phyloP scores from a whole-genome alignment of 768 basidiomycete genomes.

The Lenzites betulinus region DNA sequence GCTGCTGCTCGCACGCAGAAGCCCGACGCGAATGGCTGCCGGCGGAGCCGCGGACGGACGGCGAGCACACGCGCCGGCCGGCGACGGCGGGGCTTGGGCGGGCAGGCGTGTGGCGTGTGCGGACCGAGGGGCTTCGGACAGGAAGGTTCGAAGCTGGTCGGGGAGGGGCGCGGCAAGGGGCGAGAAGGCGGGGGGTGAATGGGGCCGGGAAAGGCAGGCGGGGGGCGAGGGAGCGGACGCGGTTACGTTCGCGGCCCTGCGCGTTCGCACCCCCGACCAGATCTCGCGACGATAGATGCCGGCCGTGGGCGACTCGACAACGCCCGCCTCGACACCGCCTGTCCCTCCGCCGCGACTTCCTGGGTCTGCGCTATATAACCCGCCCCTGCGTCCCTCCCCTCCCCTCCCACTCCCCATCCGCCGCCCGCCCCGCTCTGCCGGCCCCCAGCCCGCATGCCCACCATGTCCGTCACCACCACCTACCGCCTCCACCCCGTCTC shows the following conservation, averaged over 20 bases:
- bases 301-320: background rate
- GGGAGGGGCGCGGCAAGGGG: conserved; percentile 11
- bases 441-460: conserved; percentile 1
- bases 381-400: background rate
- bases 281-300: conserved; percentile 7
- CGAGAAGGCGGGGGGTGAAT: conserved; percentile 2
- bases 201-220: background rate
- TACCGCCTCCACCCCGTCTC: conserved; percentile 63
- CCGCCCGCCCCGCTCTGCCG: conserved; percentile 3
- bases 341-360: too few relatives aligned
- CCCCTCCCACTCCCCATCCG: conserved; percentile 8
- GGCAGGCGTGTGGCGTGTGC: conserved; percentile 12
- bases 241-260: conserved; percentile 1
- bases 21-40: background rate
- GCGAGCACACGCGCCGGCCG: too few relatives aligned
- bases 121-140: conserved; percentile 16
- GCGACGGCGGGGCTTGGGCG: conserved; percentile 2
- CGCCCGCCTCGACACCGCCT: too few relatives aligned
- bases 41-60: conserved; percentile 5
- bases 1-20: conserved; percentile 1
- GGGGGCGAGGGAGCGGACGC: conserved; percentile 1
- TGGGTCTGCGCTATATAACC: conserved; percentile 20
- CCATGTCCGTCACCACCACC: conserved; percentile 25
- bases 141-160: too few relatives aligned
- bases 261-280: background rate